These are phyloP conservation scores for Trichoderma lentiforme DNA, from an alignment of 2,329 filamentous ascomycete genomes.

Conservation along the genomic window DNA sequence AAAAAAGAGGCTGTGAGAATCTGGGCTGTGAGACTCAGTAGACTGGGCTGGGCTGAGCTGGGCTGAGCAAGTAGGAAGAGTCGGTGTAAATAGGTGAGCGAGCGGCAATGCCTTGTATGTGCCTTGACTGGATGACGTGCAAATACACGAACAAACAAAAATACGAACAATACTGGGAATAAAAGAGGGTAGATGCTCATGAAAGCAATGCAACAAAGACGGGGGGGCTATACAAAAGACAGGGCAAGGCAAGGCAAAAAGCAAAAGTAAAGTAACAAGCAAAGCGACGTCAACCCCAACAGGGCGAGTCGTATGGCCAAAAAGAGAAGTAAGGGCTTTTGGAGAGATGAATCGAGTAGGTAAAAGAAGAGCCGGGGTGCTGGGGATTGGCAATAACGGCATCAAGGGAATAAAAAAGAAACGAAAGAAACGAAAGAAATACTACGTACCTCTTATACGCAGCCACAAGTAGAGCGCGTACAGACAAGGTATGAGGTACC, in stretches of 20 bases:
- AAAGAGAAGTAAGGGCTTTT: not conserved
- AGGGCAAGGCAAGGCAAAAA: not conserved
- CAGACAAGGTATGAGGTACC: not conserved
- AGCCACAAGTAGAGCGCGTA: constrained; percentile 8
- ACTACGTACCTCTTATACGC: constrained; percentile 18
- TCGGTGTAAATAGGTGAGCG: constrained; percentile 29
- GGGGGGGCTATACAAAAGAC: not conserved
- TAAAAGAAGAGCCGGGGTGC: not conserved
- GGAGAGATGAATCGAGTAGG: not conserved
- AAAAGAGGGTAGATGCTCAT: not conserved
- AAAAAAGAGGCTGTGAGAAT: constrained; percentile 13
- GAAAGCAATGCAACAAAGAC: not conserved
- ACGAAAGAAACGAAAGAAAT: not conserved
- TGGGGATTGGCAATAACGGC: constrained; percentile 2
- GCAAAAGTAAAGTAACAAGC: not conserved
- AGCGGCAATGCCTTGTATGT: constrained; percentile 10
- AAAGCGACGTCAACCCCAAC: not conserved
- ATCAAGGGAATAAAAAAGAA: constrained; percentile 3
- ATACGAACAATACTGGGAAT: not conserved
- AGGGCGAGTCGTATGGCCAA: not conserved
- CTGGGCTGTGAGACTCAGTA: not conserved
- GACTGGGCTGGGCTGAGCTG: not conserved
- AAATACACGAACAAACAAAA: not conserved
- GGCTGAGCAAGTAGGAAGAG: constrained; percentile 22
- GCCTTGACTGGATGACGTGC: not conserved